Percentiles rank a stretch among this genome's conserved stretches.
Evolutionary conservation across 306 rosid genomes (phyloP).

Genomic region (Cicer yamashitae): DNA sequence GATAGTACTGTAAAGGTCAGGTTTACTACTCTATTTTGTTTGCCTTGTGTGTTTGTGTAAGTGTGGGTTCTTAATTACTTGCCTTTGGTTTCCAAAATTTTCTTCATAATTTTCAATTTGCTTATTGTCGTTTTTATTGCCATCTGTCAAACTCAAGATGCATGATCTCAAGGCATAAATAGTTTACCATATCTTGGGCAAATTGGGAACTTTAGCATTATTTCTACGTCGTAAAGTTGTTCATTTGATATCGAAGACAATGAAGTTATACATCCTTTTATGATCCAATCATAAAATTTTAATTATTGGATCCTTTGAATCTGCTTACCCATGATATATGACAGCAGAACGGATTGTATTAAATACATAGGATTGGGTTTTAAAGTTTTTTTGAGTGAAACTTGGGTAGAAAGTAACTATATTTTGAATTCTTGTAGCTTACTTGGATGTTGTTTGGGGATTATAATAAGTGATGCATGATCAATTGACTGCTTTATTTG

Average conservation of each 20-base stretch:
- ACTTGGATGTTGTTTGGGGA: constrained; percentile 1
- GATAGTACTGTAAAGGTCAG: constrained; percentile 87
- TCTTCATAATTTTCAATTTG: constrained; percentile 12
- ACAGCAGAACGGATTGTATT: neutral
- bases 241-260: neutral
- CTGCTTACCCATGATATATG: constrained; percentile 11
- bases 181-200: neutral
- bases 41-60: constrained; percentile 26
- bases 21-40: constrained; percentile 36
- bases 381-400: neutral
- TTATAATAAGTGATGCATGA: neutral
- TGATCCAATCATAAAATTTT: neutral
- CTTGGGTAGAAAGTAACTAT: constrained; percentile 1
- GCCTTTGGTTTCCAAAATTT: constrained; percentile 12
- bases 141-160: neutral
- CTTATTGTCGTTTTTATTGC: constrained; percentile 33
- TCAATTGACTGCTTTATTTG: neutral
- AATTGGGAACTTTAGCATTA: constrained; percentile 4
- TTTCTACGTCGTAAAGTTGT: constrained; percentile 11
- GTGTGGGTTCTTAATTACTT: constrained; percentile 6
- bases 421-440: constrained; percentile 5
- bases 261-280: neutral
- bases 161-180: neutral
- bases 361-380: constrained; percentile 15
- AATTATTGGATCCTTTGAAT: constrained; percentile 4